Evolutionary conservation across 2,329 filamentous ascomycete species (phyloP), one percentile per base, ranked within the genome.

Genomic region (Hypoxylon sp.): DNA sequence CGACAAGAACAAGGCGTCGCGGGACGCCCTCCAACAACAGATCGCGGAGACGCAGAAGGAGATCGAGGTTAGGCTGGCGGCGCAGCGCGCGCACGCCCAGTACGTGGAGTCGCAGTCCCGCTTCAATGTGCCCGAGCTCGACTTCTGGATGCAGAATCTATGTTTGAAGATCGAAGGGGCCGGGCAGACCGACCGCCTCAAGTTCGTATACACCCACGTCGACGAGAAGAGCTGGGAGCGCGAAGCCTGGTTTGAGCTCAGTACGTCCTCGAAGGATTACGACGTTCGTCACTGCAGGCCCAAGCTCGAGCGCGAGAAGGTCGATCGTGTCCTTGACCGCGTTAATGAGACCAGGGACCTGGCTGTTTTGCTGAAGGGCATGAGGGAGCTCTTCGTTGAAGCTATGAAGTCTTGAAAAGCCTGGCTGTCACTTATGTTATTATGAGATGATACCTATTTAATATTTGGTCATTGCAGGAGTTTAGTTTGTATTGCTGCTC

Each of bases 91-190:
- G 66, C 88, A 92, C 75, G 88, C 91, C 49, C 85, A 87, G 65
- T 89, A 92, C 70, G 83, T 97, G 37, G 92, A 96, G 72, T 86
- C 90, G 1, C 94, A 98, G 79, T 87, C 91, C 56, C 87, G 93
- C 32, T 91, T 94, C 78, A 98, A 99, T 78, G 87, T 92, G 44
- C 95, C 95, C 0, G 95, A 99, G 80, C 84, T 99, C 47, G 91
- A 94, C 70, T 98, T 98, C 76, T 99, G 95, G 95, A 91, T 97
- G 76, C 91, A 90, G 56, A 95, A 94, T 75, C 82, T 99, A 62
- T 94, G 94, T 61, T 78, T 98, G 75, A 84, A 91, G 64, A 96
- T 99, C 73, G 94, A 98, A 75, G 94, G 94, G 1, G 91, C 92
- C 0, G 94, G 92, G 1, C 86, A 87, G 74, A 89, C 92, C 66